These are phyloP conservation scores for Metschnikowia similis DNA, from an alignment of 805 yeast genomes.

Conservation along the genomic window DNA sequence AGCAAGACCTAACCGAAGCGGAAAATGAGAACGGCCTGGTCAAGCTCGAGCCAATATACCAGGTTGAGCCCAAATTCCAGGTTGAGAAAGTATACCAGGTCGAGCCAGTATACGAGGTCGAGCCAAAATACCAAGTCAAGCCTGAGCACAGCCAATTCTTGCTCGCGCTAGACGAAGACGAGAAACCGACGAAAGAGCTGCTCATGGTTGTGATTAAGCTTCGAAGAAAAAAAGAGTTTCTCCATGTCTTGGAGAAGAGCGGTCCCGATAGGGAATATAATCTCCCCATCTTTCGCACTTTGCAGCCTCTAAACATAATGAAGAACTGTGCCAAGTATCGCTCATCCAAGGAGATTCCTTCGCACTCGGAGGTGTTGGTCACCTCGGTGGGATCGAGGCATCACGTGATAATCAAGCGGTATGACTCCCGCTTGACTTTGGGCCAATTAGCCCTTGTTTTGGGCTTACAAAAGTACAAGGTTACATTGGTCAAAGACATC, in stretches of 20 bases:
- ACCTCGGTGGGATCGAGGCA: background rate
- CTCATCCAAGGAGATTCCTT: background rate
- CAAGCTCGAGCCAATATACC: no score
- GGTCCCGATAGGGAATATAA: constrained; percentile 12
- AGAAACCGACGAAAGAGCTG: background rate
- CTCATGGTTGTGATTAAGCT: constrained; percentile 7
- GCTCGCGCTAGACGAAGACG: background rate
- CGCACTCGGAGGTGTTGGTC: background rate
- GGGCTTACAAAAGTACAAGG: constrained; percentile 24
- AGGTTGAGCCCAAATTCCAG: no score
- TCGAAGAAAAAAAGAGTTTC: background rate
- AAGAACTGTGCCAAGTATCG: constrained; percentile 4
- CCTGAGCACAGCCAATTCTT: no score
- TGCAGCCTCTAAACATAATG: constrained; percentile 5
- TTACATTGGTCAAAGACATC: constrained; percentile 52
- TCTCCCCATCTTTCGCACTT: constrained; percentile 9
- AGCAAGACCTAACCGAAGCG: no score
- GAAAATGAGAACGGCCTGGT: no score
- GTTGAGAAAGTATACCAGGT: no score
- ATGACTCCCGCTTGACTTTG: constrained; percentile 13
- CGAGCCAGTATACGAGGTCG: no score
- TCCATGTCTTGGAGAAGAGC: constrained; percentile 7
- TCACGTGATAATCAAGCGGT: constrained; percentile 8
- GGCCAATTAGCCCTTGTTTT: constrained; percentile 11
- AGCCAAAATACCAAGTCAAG: no score